Conservation (phyloP, 305 asterid genomes). For the Fraxinus latifolia region DNA sequence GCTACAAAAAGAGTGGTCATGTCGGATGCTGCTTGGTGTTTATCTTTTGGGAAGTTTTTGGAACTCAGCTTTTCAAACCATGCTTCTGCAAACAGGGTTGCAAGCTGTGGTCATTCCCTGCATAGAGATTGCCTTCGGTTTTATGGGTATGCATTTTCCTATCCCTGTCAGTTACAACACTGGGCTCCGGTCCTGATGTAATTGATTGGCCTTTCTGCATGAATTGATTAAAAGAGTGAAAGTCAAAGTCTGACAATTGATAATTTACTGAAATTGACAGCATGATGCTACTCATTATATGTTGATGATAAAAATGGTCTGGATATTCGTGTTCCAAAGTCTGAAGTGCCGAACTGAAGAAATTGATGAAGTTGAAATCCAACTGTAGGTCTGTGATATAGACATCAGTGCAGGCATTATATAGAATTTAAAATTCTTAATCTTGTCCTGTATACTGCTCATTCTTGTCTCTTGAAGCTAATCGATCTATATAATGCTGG, state of each 20-base stretch:
- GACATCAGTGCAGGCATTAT: neutral
- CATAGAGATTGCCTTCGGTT: conserved; percentile 85
- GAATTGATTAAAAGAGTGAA: neutral
- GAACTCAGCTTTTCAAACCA: conserved; percentile 90
- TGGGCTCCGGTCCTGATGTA: neutral
- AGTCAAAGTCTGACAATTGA: neutral
- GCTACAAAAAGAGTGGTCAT: conserved; percentile 69
- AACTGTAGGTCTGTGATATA: neutral
- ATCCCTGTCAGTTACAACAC: neutral
- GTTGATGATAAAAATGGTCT: neutral
- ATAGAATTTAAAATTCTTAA: neutral
- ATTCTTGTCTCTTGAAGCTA: neutral
- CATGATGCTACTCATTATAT: neutral
- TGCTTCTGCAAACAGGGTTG: conserved; percentile 88
- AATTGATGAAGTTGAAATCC: neutral
- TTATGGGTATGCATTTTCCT: conserved; percentile 58
- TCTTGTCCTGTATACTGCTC: neutral
- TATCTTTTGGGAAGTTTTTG: conserved; percentile 77
- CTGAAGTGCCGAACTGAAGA: neutral
- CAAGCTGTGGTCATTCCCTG: conserved; percentile 83
- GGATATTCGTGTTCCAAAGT: neutral
- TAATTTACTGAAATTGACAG: neutral
- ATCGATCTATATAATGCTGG: neutral
- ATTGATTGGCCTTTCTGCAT: neutral
- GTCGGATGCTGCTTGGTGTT: conserved; percentile 88